Percentiles rank a stretch among this genome's conserved stretches.
These are phyloP conservation scores for Metschnikowia arizonensis DNA, from an alignment of 805 yeast species.

Conservation along the genomic window DNA sequence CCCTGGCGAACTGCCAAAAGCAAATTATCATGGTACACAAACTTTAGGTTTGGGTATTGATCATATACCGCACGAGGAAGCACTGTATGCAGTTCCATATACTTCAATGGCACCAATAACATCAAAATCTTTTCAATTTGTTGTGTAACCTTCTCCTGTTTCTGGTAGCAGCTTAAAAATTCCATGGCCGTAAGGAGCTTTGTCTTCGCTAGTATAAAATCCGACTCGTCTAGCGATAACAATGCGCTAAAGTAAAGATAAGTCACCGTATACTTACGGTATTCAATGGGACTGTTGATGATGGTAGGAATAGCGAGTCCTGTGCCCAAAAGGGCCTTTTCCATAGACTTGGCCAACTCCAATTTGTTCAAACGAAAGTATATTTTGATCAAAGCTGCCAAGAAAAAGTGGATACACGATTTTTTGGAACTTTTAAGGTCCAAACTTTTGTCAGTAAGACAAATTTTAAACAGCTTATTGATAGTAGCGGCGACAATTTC, in stretches of 20 bases:
- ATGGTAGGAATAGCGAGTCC: constrained; percentile 47
- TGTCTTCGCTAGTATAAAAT: constrained; percentile 47
- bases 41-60: constrained; percentile 37
- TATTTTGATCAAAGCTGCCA: constrained; percentile 63
- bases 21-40: constrained; percentile 43
- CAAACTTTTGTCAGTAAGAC: constrained; percentile 74
- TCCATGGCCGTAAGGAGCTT: constrained; percentile 51
- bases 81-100: constrained; percentile 41
- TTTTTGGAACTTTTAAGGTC: constrained; percentile 48
- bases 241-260: constrained; percentile 69
- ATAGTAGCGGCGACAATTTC: constrained; percentile 61
- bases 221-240: constrained; percentile 60
- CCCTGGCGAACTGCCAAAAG: constrained; percentile 51
- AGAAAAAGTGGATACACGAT: constrained; percentile 63
- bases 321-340: constrained; percentile 61
- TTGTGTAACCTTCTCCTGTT: constrained; percentile 22
- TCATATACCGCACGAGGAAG: constrained; percentile 46
- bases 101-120: constrained; percentile 60
- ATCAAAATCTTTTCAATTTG: constrained; percentile 46
- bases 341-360: constrained; percentile 70
- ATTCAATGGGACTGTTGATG: constrained; percentile 35
- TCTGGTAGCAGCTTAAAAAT: constrained; percentile 24
- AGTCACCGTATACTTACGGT: constrained; percentile 37
- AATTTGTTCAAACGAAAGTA: constrained; percentile 63
- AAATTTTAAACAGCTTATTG: constrained; percentile 69